A percentile compares a stretch with the other conserved stretches of the same genome.
Conservation (phyloP, 2,329 filamentous ascomycete genomes). For the Sporothrix brunneoviolacea region DNA sequence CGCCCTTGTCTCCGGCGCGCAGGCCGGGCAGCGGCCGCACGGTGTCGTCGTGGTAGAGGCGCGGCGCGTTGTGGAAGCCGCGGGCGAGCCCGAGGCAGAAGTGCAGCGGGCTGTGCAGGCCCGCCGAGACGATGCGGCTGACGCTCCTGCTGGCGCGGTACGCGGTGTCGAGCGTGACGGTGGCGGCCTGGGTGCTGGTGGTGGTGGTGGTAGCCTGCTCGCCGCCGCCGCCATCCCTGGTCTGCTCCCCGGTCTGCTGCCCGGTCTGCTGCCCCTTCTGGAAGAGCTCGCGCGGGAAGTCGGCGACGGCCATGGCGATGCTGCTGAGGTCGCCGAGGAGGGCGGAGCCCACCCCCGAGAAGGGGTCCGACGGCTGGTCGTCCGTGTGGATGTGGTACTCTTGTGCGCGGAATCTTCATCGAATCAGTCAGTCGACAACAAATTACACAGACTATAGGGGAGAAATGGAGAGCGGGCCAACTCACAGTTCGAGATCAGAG, state of each 20-base stretch:
- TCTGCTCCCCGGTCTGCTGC: slow-evolving; percentile 21
- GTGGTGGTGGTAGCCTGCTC: background rate
- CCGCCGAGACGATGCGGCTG: slow-evolving; percentile 65
- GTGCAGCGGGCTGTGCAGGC: slow-evolving; percentile 75
- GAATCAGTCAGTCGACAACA: too few species aligned
- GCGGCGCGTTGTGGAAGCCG: slow-evolving; percentile 83
- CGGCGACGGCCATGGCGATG: slow-evolving; percentile 75
- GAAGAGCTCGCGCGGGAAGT: slow-evolving; percentile 54
- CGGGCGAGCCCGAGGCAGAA: slow-evolving; percentile 75
- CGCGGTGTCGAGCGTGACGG: slow-evolving; percentile 11
- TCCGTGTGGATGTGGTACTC: slow-evolving; percentile 66
- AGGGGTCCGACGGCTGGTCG: slow-evolving; percentile 70
- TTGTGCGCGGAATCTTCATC: slow-evolving; percentile 29
- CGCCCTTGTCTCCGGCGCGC: too few species aligned
- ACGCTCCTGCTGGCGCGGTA: slow-evolving; percentile 35
- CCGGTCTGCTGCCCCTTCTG: slow-evolving; percentile 20
- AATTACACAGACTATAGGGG: too few species aligned
- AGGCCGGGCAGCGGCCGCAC: slow-evolving; percentile 60
- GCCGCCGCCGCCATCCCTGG: background rate
- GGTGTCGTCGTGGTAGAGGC: slow-evolving; percentile 76
- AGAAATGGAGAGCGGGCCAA: too few species aligned
- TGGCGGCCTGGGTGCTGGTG: background rate
- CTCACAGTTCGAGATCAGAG: slow-evolving; percentile 63
- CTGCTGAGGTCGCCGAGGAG: slow-evolving; percentile 76
- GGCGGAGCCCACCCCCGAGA: slow-evolving; percentile 69